Evolutionary conservation across 1,284 basidiomycete genomes (phyloP).

Genomic region (Trametes hirsuta): DNA sequence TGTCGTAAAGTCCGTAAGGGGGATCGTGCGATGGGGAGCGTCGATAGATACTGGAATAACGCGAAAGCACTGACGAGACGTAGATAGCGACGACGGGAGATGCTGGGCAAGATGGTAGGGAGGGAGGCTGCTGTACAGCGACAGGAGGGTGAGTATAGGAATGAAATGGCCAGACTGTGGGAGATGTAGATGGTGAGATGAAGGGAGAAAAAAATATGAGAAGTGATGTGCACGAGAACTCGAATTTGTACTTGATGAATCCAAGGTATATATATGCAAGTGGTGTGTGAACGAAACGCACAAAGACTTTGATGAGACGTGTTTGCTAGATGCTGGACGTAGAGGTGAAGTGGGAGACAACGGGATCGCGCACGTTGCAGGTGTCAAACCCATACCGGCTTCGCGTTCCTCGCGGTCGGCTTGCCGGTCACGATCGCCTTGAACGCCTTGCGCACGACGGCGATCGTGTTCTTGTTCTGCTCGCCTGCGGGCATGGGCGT

Average conservation of each 20-base stretch:
- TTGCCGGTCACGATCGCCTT: constrained; percentile 45
- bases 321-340: no score
- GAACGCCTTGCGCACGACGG: constrained; percentile 65
- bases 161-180: not conserved
- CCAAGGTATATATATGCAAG: constrained; percentile 5
- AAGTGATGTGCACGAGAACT: no score
- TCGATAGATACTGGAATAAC: constrained; percentile 31
- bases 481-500: constrained; percentile 33
- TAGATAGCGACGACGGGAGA: constrained; percentile 28
- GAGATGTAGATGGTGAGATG: constrained; percentile 5
- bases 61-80: constrained; percentile 26
- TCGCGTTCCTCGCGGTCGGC: constrained; percentile 14
- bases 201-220: not conserved
- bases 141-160: not conserved
- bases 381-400: constrained; percentile 24
- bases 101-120: constrained; percentile 7
- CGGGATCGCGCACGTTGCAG: not conserved
- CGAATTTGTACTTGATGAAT: no score
- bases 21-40: constrained; percentile 26
- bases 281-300: not conserved
- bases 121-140: not conserved
- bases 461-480: constrained; percentile 52
- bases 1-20: constrained; percentile 23
- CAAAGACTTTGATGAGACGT: no score
- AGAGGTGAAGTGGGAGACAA: not conserved